Base-by-base conservation (phyloP, 192 early-diverging fungal genomes). In the Obelidium mucronatum region DNA sequence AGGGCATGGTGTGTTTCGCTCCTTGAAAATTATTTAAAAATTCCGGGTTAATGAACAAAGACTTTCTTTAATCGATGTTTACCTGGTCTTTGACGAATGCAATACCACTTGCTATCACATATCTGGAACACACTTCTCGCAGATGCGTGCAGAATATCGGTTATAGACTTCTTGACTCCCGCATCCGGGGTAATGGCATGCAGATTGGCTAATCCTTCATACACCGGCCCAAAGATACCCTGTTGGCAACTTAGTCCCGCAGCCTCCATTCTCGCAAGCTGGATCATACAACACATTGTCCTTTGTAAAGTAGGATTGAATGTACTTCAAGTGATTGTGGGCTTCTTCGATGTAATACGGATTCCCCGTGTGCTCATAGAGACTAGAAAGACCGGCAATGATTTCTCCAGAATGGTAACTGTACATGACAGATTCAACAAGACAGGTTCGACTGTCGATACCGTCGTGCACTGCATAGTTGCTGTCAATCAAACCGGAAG, bases 331-430 rank as follows among this genome's bases (percentile, higher is more conserved):
- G 35, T 72, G 60, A 22, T 54, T 52, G 33, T 73, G 76, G 3
- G 77, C 77, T 66, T 78, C 68, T 11, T 22, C 28, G 17, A 73
- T 22, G 37, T 78, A 78, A 3, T 13, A 64, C n/a, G 37, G n/a
- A 19, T 78, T 26, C 4, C 62, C 42, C 13, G 77, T 78, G n/a
- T 40, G 24, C 13, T 78, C 54, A 61, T 64, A 78, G 8, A 78
- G 8, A 35, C 17, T 4, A 8, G 77, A 30, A 15, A 64, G 39
- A 24, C 40, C 77, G 33, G 58, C 22, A 6, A 78, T 63, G 11
- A 78, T 40, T 36, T 62, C 77, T 26, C 68, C 77, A 40, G 40
- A 36, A 33, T 78, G 77, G 77, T 78, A 78, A 6, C n/a, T 33
- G 31, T 34, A 73, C 30, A 22, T 11, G 8, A 28, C 24, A 8